These are phyloP conservation scores for Salvia miltiorrhiza DNA, from an alignment of 257 asterid species.

Conservation along the genomic window DNA sequence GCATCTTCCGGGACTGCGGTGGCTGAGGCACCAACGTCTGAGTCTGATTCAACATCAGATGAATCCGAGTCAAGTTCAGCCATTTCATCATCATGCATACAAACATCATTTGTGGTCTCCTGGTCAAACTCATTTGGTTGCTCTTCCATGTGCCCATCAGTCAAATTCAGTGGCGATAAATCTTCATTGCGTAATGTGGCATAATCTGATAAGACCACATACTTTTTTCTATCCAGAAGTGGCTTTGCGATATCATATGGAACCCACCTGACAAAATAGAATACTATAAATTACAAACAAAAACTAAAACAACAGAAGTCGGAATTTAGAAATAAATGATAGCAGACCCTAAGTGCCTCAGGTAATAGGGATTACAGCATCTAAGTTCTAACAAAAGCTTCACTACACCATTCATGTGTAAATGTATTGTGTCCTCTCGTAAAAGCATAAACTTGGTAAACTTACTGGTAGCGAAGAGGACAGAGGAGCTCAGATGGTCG, in stretches of 20 bases:
- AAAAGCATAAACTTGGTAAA: slow-evolving; percentile 24
- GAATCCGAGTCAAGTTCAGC: slow-evolving; percentile 60
- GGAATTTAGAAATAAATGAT: not conserved
- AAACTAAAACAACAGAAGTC: not conserved
- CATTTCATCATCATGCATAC: slow-evolving; percentile 54
- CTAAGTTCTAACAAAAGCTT: not conserved
- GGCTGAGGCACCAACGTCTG: slow-evolving; percentile 34
- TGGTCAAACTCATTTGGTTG: slow-evolving; percentile 39
- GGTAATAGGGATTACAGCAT: not conserved
- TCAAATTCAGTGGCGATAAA: slow-evolving; percentile 26
- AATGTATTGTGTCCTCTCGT: not conserved
- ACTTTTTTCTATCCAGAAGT: slow-evolving; percentile 62
- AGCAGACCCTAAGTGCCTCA: slow-evolving; percentile 7
- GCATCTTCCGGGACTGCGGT: slow-evolving; percentile 40
- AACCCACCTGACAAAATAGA: slow-evolving; percentile 66
- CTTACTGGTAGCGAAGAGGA: slow-evolving; percentile 92
- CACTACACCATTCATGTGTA: not conserved
- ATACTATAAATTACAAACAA: slow-evolving; percentile 10
- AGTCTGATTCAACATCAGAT: slow-evolving; percentile 56
- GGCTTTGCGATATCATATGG: slow-evolving; percentile 71
- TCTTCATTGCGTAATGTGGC: slow-evolving; percentile 42
- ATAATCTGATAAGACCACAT: slow-evolving; percentile 67
- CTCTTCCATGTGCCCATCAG: slow-evolving; percentile 42
- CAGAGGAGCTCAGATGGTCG: slow-evolving; percentile 97
- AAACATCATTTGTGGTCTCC: slow-evolving; percentile 47